Conservation (phyloP, 83 land plant species). For the Picea mariana region DNA sequence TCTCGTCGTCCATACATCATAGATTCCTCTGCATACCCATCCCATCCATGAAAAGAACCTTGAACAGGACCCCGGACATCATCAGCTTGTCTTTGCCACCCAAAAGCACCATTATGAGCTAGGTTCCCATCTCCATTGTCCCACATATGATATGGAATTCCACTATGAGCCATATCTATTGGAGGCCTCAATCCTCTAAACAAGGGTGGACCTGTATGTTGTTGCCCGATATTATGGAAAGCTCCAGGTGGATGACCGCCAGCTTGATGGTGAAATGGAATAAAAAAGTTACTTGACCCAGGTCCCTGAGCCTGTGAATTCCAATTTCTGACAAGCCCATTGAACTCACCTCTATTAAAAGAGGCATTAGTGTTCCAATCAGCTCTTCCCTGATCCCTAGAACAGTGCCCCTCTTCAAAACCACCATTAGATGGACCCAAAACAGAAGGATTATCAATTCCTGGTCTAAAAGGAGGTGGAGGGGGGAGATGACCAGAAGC, state of each 20-base stretch:
- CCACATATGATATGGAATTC: conserved; percentile 14
- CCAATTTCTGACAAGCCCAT: conserved; percentile 11
- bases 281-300: conserved; percentile 2
- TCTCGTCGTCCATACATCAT: conserved; percentile 2
- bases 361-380: conserved; percentile 10
- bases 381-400: conserved; percentile 20
- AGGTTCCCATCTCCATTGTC: conserved; percentile 13
- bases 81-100: conserved; percentile 12
- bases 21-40: conserved; percentile 12
- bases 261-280: conserved; percentile 10
- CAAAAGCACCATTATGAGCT: conserved; percentile 13
- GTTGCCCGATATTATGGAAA: conserved; percentile 15
- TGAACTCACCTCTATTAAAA: neutral
- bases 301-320: conserved; percentile 12
- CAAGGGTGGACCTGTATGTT: conserved; percentile 6
- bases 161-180: neutral
- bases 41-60: conserved; percentile 10
- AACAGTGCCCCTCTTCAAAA: neutral
- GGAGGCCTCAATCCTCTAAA: conserved; percentile 13
- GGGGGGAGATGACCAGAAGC: conserved; percentile 14
- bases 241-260: conserved; percentile 11
- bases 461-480: conserved; percentile 10
- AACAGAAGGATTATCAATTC: conserved; percentile 17
- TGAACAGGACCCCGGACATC: conserved; percentile 7
- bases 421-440: neutral